Percentiles rank a stretch among this genome's conserved stretches.
Conservation (phyloP, 495 filamentous ascomycete genomes). For the Aspergillus incahuasiensis region DNA sequence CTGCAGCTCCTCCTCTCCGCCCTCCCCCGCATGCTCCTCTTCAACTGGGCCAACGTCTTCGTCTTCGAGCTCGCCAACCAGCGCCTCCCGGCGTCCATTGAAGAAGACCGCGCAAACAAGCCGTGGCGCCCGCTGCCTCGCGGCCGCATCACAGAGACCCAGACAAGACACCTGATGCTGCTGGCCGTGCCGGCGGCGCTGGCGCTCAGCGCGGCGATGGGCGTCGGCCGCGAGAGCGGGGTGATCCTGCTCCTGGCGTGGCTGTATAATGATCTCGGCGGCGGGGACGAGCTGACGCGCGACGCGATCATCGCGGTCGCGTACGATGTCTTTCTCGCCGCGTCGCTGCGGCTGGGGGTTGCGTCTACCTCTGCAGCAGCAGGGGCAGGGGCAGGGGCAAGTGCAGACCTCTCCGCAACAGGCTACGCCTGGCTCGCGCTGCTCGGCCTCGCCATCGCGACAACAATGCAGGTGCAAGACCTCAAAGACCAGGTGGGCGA, state of each 20-base stretch:
- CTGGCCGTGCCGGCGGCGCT: background rate
- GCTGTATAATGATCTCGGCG: constrained; percentile 51
- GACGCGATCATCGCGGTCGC: constrained; percentile 44
- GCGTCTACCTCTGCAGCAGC: no score
- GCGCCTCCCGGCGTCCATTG: constrained; percentile 37
- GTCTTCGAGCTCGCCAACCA: constrained; percentile 35
- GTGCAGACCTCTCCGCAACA: no score
- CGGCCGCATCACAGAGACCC: constrained; percentile 29
- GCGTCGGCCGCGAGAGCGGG: constrained; percentile 28
- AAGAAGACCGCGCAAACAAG: constrained; percentile 55
- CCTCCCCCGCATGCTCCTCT: constrained; percentile 7
- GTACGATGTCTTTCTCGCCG: constrained; percentile 15
- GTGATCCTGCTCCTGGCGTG: constrained; percentile 38
- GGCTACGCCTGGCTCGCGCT: no score
- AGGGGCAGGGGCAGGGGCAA: no score
- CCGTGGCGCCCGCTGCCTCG: constrained; percentile 52
- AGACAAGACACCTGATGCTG: constrained; percentile 36
- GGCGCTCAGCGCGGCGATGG: constrained; percentile 9
- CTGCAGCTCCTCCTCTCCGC: background rate
- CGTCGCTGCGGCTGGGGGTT: no score
- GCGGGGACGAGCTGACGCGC: constrained; percentile 35
- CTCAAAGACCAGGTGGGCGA: no score
- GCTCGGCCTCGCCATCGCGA: no score
- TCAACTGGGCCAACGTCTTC: constrained; percentile 12
- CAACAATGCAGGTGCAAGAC: no score